Evolutionary conservation across 148 eudicot species (phyloP).

Genomic region (Heliamphora exappendiculata): DNA sequence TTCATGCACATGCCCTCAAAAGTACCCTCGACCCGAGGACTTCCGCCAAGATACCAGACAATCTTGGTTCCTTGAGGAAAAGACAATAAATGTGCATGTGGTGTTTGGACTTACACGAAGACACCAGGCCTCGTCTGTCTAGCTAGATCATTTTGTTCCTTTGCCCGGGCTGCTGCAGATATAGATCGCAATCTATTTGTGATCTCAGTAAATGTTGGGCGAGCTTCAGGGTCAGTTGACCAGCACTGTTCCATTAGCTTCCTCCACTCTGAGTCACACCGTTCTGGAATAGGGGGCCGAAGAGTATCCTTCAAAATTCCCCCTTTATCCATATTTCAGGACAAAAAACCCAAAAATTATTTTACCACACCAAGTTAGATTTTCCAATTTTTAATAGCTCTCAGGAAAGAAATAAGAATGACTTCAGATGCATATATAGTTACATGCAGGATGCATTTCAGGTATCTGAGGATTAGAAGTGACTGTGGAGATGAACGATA

Average conservation of each 20-base stretch:
- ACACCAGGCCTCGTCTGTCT: conserved; percentile 15
- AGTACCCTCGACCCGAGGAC: too few species aligned
- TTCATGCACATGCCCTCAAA: background rate
- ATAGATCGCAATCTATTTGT: conserved; percentile 55
- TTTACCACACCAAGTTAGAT: background rate
- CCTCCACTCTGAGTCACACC: conserved; percentile 77
- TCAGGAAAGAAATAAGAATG: conserved; percentile 6
- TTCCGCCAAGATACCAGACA: background rate
- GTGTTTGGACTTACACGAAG: conserved; percentile 10
- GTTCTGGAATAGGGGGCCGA: conserved; percentile 64
- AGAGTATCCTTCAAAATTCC: conserved; percentile 86
- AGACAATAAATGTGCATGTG: background rate
- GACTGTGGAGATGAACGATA: background rate
- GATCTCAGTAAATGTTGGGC: conserved; percentile 78
- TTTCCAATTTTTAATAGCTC: conserved; percentile 2
- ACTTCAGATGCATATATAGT: background rate
- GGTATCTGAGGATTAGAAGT: background rate
- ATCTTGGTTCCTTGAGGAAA: background rate
- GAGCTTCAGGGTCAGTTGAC: conserved; percentile 57
- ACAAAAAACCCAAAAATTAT: background rate
- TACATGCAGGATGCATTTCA: background rate
- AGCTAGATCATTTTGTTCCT: conserved; percentile 33
- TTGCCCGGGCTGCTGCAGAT: conserved; percentile 36
- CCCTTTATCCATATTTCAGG: conserved; percentile 32
- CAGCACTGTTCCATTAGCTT: conserved; percentile 86